Conservation (phyloP, 2,329 filamentous ascomycete genomes). For the Huntiella moniliformis region DNA sequence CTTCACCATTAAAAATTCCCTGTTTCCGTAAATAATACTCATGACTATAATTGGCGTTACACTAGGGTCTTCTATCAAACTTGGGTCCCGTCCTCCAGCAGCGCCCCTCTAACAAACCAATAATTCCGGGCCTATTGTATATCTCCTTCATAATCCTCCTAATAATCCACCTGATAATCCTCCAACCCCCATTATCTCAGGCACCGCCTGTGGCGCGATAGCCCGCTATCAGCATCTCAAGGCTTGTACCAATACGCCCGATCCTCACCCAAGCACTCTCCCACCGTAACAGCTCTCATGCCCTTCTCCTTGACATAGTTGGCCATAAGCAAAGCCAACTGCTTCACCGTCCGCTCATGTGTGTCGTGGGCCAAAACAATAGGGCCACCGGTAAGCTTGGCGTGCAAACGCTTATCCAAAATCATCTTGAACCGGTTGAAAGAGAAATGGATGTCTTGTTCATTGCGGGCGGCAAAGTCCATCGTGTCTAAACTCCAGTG, state of each 20-base stretch:
- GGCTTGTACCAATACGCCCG: conserved; percentile 31
- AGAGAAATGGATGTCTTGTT: conserved; percentile 28
- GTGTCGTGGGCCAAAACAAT: conserved; percentile 36
- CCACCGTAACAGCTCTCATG: conserved; percentile 15
- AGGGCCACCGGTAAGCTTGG: conserved; percentile 19
- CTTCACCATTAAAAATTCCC: no score
- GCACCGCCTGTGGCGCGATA: no score
- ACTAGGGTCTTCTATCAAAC: no score
- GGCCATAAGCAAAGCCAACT: conserved; percentile 18
- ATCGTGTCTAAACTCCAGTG: conserved; percentile 42
- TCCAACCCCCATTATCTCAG: no score
- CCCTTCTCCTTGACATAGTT: conserved; percentile 4
- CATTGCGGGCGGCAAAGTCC: conserved; percentile 35
- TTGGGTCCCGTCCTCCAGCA: no score
- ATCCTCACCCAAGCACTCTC: conserved; percentile 34
- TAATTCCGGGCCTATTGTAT: no score
- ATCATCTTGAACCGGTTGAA: conserved; percentile 20
- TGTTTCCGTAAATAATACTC: no score
- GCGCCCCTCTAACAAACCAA: no score
- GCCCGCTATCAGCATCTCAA: neutral
- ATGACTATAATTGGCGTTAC: no score
- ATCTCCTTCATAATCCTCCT: no score
- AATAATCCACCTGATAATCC: no score
- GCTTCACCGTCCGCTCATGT: conserved; percentile 27
- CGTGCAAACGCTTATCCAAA: conserved; percentile 5